Conservation (phyloP, 768 basidiomycete species). For the Kwoniella dendrophila region DNA sequence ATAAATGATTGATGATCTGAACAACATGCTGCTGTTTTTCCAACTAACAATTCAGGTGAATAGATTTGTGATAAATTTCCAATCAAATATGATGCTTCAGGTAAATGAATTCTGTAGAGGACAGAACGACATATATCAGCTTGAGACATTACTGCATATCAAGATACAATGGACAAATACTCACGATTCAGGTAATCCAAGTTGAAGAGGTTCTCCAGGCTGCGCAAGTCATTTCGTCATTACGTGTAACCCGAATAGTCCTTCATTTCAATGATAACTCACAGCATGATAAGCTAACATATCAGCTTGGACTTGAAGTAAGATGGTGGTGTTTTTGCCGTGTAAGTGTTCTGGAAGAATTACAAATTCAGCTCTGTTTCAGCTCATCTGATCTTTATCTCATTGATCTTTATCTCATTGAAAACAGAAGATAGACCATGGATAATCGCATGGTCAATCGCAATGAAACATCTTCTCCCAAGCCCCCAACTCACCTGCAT, state of each 20-base stretch:
- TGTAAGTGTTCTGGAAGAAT: conserved; percentile 64
- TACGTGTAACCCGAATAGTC: background rate
- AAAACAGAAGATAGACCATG: background rate
- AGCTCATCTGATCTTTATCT: background rate
- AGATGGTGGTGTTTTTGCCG: conserved; percentile 65
- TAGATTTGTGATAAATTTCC: conserved; percentile 76
- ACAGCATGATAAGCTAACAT: conserved; percentile 81
- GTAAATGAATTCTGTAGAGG: conserved; percentile 69
- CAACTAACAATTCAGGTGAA: conserved; percentile 58
- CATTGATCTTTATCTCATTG: background rate
- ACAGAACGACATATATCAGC: background rate
- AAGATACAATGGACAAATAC: conserved; percentile 44
- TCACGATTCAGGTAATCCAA: conserved; percentile 74
- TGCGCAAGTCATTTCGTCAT: conserved; percentile 12
- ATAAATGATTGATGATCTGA: conserved; percentile 77
- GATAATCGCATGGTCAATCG: no score
- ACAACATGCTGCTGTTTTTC: conserved; percentile 70
- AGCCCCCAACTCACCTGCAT: conserved; percentile 66
- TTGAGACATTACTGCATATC: background rate
- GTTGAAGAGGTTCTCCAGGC: conserved; percentile 75
- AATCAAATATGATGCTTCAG: conserved; percentile 74
- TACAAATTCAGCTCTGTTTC: background rate
- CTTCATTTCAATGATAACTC: conserved; percentile 13
- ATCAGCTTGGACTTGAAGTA: conserved; percentile 86
- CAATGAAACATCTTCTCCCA: background rate